A percentile compares a stretch with the other conserved stretches of the same genome.
phyloP scores from a whole-genome alignment of 306 rosid genomes.

The Boehmeria nivea region DNA sequence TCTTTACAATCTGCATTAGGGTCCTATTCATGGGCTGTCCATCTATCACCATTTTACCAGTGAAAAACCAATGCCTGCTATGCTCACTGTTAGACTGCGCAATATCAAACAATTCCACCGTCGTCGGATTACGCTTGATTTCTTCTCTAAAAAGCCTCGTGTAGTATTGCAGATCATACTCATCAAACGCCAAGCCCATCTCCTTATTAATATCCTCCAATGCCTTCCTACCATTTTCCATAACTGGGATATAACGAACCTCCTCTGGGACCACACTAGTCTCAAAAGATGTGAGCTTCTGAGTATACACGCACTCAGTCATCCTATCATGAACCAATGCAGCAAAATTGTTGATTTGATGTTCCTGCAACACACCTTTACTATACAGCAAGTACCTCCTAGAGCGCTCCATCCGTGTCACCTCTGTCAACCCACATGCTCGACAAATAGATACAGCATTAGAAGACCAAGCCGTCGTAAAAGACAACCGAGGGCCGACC shows the following conservation, averaged over 20 bases:
- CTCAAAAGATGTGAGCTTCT: conserved; percentile 60
- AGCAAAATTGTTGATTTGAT: conserved; percentile 61
- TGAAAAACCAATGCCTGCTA: conserved; percentile 92
- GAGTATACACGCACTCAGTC: conserved; percentile 77
- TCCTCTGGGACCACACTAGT: conserved; percentile 60
- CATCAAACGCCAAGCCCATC: conserved; percentile 93
- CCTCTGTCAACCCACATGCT: conserved; percentile 85
- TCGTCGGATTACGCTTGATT: conserved; percentile 72
- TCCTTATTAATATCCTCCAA: conserved; percentile 76
- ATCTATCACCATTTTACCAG: conserved; percentile 68
- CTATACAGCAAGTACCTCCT: conserved; percentile 72
- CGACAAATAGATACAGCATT: conserved; percentile 83
- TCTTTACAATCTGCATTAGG: conserved; percentile 90
- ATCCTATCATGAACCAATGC: conserved; percentile 77
- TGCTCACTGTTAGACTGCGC: conserved; percentile 95
- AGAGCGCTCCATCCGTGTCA: conserved; percentile 75
- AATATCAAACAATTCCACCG: conserved; percentile 82
- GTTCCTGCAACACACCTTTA: conserved; percentile 37
- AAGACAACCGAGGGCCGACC: conserved; percentile 89
- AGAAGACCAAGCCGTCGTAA: conserved; percentile 90
- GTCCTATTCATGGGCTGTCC: conserved; percentile 62
- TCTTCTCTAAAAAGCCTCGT: conserved; percentile 75
- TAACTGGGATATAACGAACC: conserved; percentile 52
- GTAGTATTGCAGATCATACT: conserved; percentile 75
- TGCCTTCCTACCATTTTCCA: conserved; percentile 78